Conservation (phyloP, 352 stramenopile genomes). For the Saprolegnia parasitica region DNA sequence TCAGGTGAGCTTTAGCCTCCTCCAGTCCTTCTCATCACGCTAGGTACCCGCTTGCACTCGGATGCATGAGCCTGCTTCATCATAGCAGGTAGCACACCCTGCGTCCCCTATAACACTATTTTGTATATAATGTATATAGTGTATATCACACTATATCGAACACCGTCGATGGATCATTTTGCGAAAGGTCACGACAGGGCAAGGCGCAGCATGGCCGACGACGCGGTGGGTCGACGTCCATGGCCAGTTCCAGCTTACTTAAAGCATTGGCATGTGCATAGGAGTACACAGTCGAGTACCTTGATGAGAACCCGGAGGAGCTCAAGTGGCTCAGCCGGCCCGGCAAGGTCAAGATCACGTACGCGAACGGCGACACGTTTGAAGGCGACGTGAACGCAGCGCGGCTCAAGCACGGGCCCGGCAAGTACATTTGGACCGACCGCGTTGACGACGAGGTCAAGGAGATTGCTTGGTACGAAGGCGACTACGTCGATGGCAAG, state of each 20-base stretch:
- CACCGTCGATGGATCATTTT: not conserved
- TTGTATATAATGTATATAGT: not conserved
- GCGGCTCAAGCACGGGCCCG: conserved; percentile 76
- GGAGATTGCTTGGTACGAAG: conserved; percentile 75
- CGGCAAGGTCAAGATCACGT: conserved; percentile 83
- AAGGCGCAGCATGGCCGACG: conserved; percentile 8
- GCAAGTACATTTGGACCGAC: conserved; percentile 86
- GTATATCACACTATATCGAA: not conserved
- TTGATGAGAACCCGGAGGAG: conserved; percentile 83
- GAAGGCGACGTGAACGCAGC: conserved; percentile 79
- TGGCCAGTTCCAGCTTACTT: conserved; percentile 8
- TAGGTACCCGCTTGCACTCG: too few relatives aligned
- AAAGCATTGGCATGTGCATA: conserved; percentile 29
- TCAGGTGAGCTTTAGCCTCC: too few relatives aligned
- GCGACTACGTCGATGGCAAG: conserved; percentile 77
- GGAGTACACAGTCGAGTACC: conserved; percentile 79
- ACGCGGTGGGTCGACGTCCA: conserved; percentile 5
- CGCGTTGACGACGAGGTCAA: conserved; percentile 72
- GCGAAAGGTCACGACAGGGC: not conserved
- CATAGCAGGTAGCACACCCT: too few relatives aligned
- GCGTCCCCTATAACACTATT: too few relatives aligned
- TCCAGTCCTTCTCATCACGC: too few relatives aligned
- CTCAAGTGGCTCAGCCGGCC: conserved; percentile 78
- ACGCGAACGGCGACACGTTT: conserved; percentile 88
- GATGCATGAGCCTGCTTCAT: too few relatives aligned